Percentiles rank a stretch among this genome's conserved stretches.
phyloP scores from a whole-genome alignment of 371 early-diverging fungal genomes.

The Capillidium rhysosporum region DNA sequence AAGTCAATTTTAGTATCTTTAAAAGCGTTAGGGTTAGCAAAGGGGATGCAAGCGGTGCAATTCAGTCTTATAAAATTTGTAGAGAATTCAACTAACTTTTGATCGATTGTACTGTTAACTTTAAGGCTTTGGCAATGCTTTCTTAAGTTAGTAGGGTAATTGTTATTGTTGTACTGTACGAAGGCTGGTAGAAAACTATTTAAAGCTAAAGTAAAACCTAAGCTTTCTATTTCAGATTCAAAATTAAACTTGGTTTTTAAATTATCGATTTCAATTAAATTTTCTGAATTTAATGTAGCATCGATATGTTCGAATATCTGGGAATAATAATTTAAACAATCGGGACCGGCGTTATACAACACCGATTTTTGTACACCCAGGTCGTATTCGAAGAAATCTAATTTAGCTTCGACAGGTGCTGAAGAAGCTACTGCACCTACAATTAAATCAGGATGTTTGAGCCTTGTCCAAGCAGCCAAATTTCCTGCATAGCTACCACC shows the following conservation, averaged over 20 bases:
- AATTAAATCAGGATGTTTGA: slow-evolving; percentile 36
- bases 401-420: slow-evolving; percentile 31
- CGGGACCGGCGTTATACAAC: background rate
- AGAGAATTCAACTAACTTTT: background rate
- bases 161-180: too few species aligned
- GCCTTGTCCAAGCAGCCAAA: slow-evolving; percentile 46
- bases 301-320: background rate
- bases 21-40: background rate
- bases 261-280: background rate
- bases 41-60: background rate
- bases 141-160: too few species aligned
- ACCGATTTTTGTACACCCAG: too few species aligned
- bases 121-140: too few species aligned
- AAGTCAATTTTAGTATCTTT: background rate
- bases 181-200: too few species aligned
- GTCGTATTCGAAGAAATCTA: slow-evolving; percentile 38
- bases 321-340: background rate
- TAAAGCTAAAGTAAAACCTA: too few species aligned
- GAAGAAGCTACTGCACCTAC: slow-evolving; percentile 51
- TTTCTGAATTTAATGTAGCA: background rate
- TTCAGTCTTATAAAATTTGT: background rate
- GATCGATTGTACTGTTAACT: background rate
- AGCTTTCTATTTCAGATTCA: background rate
- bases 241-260: background rate
- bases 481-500: slow-evolving; percentile 57